Conservation (phyloP, 1,284 basidiomycete genomes). For the Leccinum angustisporum region DNA sequence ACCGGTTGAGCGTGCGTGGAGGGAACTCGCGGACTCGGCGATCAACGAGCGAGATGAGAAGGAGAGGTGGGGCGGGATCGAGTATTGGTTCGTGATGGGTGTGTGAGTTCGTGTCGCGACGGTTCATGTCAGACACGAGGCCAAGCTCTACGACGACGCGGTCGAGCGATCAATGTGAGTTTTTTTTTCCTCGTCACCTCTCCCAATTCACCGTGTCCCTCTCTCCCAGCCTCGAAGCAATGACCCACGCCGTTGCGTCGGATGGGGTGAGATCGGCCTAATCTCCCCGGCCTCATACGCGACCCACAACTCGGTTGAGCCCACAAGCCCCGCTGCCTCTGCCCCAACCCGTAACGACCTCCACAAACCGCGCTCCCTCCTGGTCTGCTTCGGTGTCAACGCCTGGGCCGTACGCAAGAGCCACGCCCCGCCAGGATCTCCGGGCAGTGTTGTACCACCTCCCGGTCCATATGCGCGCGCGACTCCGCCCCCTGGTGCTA, state of each 20-base stretch:
- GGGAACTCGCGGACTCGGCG: conserved; percentile 72
- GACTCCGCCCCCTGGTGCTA: conserved; percentile 42
- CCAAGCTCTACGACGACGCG: conserved; percentile 62
- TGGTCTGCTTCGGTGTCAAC: conserved; percentile 33
- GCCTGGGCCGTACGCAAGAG: conserved; percentile 36
- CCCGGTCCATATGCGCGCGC: conserved; percentile 38
- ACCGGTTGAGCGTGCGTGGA: conserved; percentile 36
- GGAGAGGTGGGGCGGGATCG: conserved; percentile 60
- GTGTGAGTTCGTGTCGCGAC: conserved; percentile 25
- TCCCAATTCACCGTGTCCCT: not conserved
- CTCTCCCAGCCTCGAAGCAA: conserved; percentile 59
- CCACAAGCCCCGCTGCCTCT: conserved; percentile 42
- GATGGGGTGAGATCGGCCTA: conserved; percentile 85
- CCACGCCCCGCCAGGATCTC: conserved; percentile 41
- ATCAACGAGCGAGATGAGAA: conserved; percentile 47
- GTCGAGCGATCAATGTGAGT: conserved; percentile 63
- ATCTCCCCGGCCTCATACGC: conserved; percentile 62
- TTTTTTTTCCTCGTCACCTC: not conserved
- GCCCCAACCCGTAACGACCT: conserved; percentile 38
- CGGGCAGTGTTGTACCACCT: conserved; percentile 32
- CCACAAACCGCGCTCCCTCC: conserved; percentile 35
- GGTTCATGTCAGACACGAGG: conserved; percentile 57
- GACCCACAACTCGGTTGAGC: conserved; percentile 55
- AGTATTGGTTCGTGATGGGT: conserved; percentile 80
- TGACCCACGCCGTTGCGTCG: conserved; percentile 78